Base-by-base conservation (phyloP, 495 filamentous ascomycete genomes). In the Xylaria castorea region DNA sequence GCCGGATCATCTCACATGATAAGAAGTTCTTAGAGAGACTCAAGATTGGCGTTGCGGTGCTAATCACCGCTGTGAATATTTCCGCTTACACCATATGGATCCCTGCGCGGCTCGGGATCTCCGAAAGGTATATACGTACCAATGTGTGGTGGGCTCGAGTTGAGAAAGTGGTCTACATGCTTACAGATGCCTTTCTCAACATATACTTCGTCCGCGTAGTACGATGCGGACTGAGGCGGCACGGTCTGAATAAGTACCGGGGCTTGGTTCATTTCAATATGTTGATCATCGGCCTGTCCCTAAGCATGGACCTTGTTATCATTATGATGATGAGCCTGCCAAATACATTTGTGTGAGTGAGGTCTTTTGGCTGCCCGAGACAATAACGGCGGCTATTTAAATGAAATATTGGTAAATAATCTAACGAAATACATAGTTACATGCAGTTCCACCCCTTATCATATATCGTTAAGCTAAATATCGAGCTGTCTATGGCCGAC, bases 381-480 rank as follows among this genome's bases (percentile, higher is more conserved):
- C 7, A 16, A 30, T 5, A 42, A 46, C 11, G 12, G 8, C 53
- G 25, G 7, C 16, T 5, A 48, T 6, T 11, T 22, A 34, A 0
- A 20, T 38, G 6, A 6, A 63, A 63, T 0, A 0, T n/a, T 16
- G 16, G 16, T 7, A 20, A 18, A 3, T 42, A 32, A 57, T 5
- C n/a, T 55, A 44, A 58, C 40, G 16, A 36, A 3, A 0, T 36
- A 25, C 18, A 32, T 58, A 75, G 77, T 27, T 86, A 85, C 73
- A 81, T 84, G 71, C 85, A 86, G 80, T 86, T 88, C 75, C 85
- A 87, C 50, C 86, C 86, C 4, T 76, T 88, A 9, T 81, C 85
- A 6, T 88, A 87, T 72, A 85, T 83, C 32, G 85, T 88, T 30
- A 88, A 88, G 66, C 81, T 88, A 48, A 85, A 87, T 67, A 86